Conservation (phyloP, 2,329 filamentous ascomycete genomes). For the Verticillium nonalfalfae region DNA sequence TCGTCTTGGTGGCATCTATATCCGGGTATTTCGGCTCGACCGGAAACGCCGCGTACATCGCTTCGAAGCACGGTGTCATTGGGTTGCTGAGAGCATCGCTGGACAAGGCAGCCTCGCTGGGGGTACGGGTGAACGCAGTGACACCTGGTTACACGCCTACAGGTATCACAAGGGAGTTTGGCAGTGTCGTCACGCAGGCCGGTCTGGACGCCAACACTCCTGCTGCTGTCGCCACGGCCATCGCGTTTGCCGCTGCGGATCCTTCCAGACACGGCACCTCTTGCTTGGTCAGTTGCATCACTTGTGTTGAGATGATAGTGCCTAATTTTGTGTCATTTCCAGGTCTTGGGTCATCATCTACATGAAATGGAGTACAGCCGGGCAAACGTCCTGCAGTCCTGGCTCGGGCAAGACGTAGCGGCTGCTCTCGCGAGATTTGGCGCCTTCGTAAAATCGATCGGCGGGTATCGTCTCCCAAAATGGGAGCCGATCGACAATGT, state of each 20-base stretch:
- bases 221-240: neutral
- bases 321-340: neutral
- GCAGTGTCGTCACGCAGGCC: neutral
- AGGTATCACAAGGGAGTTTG: neutral
- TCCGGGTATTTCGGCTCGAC: constrained; percentile 14
- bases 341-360: neutral
- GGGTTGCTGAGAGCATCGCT: constrained; percentile 8
- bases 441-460: neutral
- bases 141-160: neutral
- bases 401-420: neutral
- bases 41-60: constrained; percentile 10
- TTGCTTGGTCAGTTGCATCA: neutral
- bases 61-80: constrained; percentile 13
- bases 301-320: no score
- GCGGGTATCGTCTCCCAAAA: neutral
- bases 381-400: neutral
- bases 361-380: neutral
- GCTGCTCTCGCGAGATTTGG: neutral
- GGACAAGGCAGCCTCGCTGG: neutral
- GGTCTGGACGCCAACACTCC: neutral
- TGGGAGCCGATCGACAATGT: neutral
- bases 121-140: neutral
- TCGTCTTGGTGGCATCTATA: constrained; percentile 10
- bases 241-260: neutral
- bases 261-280: neutral